Base-by-base conservation (phyloP, 192 early-diverging fungal species). In the Phlyctochytrium planicorne region DNA sequence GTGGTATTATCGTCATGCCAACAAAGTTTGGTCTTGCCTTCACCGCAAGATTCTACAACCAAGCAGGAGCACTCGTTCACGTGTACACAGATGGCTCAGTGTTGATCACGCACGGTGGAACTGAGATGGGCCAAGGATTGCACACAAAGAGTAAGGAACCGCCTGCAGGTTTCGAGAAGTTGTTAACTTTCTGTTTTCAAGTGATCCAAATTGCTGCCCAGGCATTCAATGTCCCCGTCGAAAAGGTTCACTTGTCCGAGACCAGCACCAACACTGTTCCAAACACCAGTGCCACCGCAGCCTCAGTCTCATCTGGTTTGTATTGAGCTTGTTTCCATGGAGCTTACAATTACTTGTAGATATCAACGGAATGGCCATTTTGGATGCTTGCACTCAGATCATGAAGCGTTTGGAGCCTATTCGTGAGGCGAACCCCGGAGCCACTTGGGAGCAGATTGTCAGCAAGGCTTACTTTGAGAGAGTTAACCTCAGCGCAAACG, bases 61-160 rank as follows among this genome's bases (percentile, higher is more conserved):
- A 95, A 69, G 93, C 90, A 24, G 89, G 87, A 65, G 87, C 91
- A 14, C 78, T 94, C 34, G 89, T 95, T 3, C 92, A 93, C 60
- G 80, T 95, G 12, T 95, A 95, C 72, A 84, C 78, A 37, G 93
- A 95, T 65, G 93, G 93, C 0, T 90, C 90, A 0, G 88, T 95
- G 31, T 84, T 91, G 14, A 75, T 95, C 1, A 82, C 87, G 10
- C 92, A 94, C 72, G 92, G 78, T 25, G 91, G 91, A 36, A 89
- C 90, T n/a, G 92, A 95, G 67, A 93, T 95, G 91, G 93, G 93
- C 37, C 93, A 95, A 74, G 93, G 93, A 4, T 71, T 95, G 65
- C 89, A 94, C 67, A 95, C 92, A 17, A 95, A 95, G 78, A 90
- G 75, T 75, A 75, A 30, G 33, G 25, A 68, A 4, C 3, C 29